These are phyloP conservation scores for Adenanthera pavonina DNA, from an alignment of 306 rosid genomes.

Conservation along the genomic window DNA sequence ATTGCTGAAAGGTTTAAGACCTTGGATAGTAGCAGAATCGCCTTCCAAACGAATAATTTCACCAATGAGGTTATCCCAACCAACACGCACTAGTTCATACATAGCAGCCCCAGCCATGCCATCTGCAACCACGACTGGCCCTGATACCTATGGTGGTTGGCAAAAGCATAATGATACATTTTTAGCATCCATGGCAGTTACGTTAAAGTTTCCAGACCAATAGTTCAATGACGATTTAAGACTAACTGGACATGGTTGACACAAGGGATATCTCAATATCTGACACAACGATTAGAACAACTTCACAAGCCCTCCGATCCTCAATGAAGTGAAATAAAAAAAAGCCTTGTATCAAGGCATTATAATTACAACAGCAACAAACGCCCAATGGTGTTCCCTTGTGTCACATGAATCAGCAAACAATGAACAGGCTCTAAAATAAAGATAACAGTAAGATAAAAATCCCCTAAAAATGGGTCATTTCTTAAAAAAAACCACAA, in stretches of 20 bases:
- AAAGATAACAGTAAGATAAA: slow-evolving; percentile 1
- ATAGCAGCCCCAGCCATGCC: slow-evolving; percentile 99
- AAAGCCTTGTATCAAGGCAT: neutral
- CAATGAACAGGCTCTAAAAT: neutral
- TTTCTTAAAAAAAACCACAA: neutral
- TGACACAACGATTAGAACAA: slow-evolving; percentile 45
- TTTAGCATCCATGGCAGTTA: neutral
- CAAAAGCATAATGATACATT: slow-evolving; percentile 1
- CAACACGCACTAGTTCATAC: slow-evolving; percentile 96
- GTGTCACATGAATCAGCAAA: neutral
- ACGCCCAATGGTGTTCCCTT: neutral
- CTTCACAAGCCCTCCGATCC: slow-evolving; percentile 2
- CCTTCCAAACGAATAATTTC: slow-evolving; percentile 85
- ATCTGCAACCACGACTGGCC: slow-evolving; percentile 97
- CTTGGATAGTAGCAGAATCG: slow-evolving; percentile 86
- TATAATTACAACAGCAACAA: slow-evolving; percentile 41
- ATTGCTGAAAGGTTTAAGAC: slow-evolving; percentile 30
- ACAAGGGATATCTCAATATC: neutral
- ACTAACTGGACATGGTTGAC: neutral
- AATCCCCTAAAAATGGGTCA: slow-evolving; percentile 27
- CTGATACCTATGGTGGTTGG: slow-evolving; percentile 73
- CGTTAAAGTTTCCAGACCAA: neutral
- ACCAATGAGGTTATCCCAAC: slow-evolving; percentile 73
- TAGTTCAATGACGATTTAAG: neutral
- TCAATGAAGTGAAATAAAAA: slow-evolving; percentile 6